Evolutionary conservation across 352 stramenopile species (phyloP).

Genomic region (Pythium aphanidermatum): DNA sequence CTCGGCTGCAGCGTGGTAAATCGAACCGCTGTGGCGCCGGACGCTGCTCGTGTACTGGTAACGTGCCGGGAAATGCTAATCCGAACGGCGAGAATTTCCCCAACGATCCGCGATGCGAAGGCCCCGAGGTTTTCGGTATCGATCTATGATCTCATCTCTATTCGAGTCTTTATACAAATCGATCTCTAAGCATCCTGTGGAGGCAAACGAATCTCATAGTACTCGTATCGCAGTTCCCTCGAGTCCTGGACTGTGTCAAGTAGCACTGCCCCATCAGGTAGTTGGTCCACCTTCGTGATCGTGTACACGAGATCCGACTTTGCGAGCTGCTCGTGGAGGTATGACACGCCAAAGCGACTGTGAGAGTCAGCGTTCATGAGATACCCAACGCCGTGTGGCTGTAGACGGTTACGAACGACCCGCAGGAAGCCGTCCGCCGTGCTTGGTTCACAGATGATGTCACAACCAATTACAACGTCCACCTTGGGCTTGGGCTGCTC

Average conservation of each 20-base stretch:
- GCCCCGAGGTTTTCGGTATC: conserved; percentile 58
- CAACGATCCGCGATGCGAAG: conserved; percentile 55
- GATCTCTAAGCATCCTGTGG: neutral
- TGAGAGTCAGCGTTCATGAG: conserved; percentile 86
- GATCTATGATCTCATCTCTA: no score
- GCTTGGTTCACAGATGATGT: conserved; percentile 86
- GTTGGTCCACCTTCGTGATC: conserved; percentile 59
- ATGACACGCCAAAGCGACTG: conserved; percentile 76
- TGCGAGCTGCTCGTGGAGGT: conserved; percentile 61
- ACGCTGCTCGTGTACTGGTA: conserved; percentile 63
- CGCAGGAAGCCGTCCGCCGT: conserved; percentile 84
- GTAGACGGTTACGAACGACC: conserved; percentile 60
- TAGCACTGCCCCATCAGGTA: conserved; percentile 51
- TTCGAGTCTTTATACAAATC: no score
- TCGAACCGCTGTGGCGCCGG: conserved; percentile 68
- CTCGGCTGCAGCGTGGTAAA: conserved; percentile 52
- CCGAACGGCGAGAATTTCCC: conserved; percentile 67
- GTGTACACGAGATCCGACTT: conserved; percentile 55
- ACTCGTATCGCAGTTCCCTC: conserved; percentile 79
- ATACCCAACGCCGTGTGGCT: conserved; percentile 52
- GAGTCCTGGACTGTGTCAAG: conserved; percentile 73
- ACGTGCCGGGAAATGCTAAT: conserved; percentile 64
- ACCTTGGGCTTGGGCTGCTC: conserved; percentile 32
- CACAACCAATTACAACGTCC: conserved; percentile 78
- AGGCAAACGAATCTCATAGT: conserved; percentile 73